Evolutionary conservation across 2,329 filamentous ascomycete species (phyloP).

Genomic region (Claviceps paspali): DNA sequence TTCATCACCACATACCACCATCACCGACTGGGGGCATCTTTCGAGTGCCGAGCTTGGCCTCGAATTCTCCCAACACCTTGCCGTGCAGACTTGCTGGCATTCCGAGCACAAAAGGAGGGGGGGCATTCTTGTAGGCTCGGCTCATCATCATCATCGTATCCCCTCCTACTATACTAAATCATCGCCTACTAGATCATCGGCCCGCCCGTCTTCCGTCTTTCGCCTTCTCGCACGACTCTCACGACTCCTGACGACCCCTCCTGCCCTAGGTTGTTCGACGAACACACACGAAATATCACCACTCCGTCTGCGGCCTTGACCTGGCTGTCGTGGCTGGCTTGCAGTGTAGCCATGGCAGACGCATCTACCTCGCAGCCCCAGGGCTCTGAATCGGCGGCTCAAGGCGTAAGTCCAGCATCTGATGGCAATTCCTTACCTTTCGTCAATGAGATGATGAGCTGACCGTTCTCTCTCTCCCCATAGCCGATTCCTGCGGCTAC

Average conservation of each 20-base stretch:
- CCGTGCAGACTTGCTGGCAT: not conserved
- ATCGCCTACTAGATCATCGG: not conserved
- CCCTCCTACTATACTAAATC: no score
- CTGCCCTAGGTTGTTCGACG: no score
- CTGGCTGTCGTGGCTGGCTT: conserved; percentile 7
- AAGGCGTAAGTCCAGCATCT: conserved; percentile 8
- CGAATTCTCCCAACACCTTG: not conserved
- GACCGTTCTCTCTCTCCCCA: conserved; percentile 3
- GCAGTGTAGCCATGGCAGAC: conserved; percentile 13
- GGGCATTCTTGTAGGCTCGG: no score
- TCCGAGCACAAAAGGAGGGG: not conserved
- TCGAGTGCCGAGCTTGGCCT: not conserved
- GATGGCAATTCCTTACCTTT: not conserved
- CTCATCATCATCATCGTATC: no score
- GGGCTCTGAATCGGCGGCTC: conserved; percentile 7
- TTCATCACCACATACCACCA: no score
- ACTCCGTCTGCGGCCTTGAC: conserved; percentile 3
- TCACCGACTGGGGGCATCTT: not conserved
- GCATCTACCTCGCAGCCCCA: conserved; percentile 11
- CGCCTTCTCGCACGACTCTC: no score
- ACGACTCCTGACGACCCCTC: no score
- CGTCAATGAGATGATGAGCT: not conserved
- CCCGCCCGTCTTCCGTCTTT: not conserved
- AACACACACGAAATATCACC: conserved; percentile 1
- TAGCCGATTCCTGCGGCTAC: conserved; percentile 10